Evolutionary conservation across 2,329 filamentous ascomycete genomes (phyloP).

Genomic region (Alternaria postmessia): DNA sequence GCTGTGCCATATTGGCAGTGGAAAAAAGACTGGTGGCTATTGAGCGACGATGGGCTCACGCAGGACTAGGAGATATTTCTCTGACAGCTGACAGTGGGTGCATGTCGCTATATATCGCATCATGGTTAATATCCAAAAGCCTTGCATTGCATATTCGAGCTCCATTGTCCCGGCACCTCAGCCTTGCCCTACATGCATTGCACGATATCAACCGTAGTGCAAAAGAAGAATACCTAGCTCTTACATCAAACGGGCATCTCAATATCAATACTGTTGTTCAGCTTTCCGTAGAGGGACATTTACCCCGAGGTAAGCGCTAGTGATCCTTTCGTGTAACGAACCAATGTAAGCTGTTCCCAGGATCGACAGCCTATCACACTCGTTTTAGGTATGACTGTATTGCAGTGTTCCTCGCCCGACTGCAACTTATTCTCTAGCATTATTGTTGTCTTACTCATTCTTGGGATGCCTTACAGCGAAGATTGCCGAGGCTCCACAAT

Average conservation of each 20-base stretch:
- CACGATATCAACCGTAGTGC: neutral
- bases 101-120: neutral
- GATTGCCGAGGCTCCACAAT: neutral
- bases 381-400: neutral
- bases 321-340: neutral
- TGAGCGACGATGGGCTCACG: neutral
- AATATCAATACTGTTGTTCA: neutral
- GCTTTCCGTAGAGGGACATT: neutral
- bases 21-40: neutral
- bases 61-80: neutral
- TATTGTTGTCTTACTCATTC: too few relatives aligned
- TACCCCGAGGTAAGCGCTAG: neutral
- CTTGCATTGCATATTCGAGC: neutral
- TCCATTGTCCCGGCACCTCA: neutral
- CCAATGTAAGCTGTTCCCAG: neutral
- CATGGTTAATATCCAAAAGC: neutral
- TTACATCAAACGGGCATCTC: neutral
- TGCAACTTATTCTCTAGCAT: too few relatives aligned
- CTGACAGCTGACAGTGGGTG: neutral
- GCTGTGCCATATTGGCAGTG: slow-evolving; percentile 7
- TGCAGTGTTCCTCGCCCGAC: neutral
- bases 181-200: neutral
- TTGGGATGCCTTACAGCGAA: rapidly evolving
- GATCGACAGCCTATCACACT: neutral
- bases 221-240: neutral